Percentiles rank a stretch among this genome's conserved stretches.
phyloP scores from a whole-genome alignment of 2,329 filamentous ascomycete genomes.

The Penicillium sp. region DNA sequence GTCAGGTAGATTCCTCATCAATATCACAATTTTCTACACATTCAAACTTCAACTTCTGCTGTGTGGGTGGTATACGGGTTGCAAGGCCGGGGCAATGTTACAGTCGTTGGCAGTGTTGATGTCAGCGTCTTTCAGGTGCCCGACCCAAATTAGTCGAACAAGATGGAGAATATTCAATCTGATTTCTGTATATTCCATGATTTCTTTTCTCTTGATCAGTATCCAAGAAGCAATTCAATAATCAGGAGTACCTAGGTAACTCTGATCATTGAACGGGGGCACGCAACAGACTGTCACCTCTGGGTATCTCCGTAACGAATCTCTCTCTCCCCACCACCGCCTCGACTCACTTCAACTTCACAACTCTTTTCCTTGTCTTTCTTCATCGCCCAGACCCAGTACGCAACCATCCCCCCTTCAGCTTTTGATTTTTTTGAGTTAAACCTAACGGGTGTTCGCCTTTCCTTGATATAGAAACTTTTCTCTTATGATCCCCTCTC shows the following conservation, averaged over 20 bases:
- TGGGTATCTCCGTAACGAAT: constrained; percentile 11
- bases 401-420: constrained; percentile 3
- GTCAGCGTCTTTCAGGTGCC: constrained; percentile 19
- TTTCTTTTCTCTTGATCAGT: background rate
- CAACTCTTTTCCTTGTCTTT: constrained; percentile 14
- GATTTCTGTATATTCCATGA: background rate
- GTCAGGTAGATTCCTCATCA: background rate
- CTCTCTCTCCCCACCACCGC: constrained; percentile 21
- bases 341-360: constrained; percentile 20
- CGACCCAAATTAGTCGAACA: background rate
- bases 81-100: constrained; percentile 17
- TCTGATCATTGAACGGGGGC: background rate
- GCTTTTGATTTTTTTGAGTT: background rate
- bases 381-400: constrained; percentile 8
- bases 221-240: background rate
- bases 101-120: constrained; percentile 26
- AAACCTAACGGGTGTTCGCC: background rate
- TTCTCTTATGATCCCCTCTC: constrained; percentile 21
- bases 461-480: constrained; percentile 1
- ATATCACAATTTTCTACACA: background rate
- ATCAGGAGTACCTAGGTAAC: no score
- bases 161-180: background rate
- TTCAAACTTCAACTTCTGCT: background rate
- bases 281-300: background rate
- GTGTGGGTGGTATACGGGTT: constrained; percentile 4